Evolutionary conservation across 371 early-diverging fungal genomes (phyloP), one percentile per base, ranked within the genome.

Genomic region (Mortierella sp.): DNA sequence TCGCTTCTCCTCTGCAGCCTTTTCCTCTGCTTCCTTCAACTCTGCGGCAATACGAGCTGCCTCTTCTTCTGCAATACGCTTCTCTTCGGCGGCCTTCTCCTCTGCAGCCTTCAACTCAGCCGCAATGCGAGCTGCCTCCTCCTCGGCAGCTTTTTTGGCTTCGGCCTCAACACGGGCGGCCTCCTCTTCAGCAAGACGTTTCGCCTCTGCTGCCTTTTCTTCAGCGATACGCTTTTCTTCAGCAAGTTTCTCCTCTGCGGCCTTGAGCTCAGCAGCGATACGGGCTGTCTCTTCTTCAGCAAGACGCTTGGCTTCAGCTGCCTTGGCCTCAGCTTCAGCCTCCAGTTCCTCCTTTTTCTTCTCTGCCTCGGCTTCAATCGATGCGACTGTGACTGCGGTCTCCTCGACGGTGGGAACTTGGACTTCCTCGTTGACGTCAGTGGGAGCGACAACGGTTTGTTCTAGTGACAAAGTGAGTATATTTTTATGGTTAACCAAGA

Each of bases 31-130:
- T 26, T 60, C 70, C 66, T 57, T 59, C 32, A 64, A 65, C 28
- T 37, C 67, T 4, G 68, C 72, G 43, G 75, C 69, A 32, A 43
- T 40, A 22, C 64, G 62, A 18, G 70, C 70, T 30, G 70, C 65
- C 61, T 72, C 72, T 26, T 64, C 72, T 30, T 64, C 71, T 35
- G 70, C 70, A 47, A 43, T 1, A 43, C 43, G 68, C 62, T 54
- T 64, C 59, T 39, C 68, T 66, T 63, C 70, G n/a, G 55, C 57
- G 18, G 47, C 65, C 11, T 40, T 54, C 28, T 69, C 75, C n/a
- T 55, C 74, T 10, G 64, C 73, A 37, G 73, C 73, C 68, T 73
- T 67, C 24, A 32, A 5, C 66, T 72, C 73, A 32, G 73, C 69
- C 22, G 70, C 75, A 2, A 70, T 30, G 28, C 70, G 71, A 18